Percentiles rank a stretch among this genome's conserved stretches.
Evolutionary conservation across 148 eudicot species (phyloP).

Genomic region (Silene conica): DNA sequence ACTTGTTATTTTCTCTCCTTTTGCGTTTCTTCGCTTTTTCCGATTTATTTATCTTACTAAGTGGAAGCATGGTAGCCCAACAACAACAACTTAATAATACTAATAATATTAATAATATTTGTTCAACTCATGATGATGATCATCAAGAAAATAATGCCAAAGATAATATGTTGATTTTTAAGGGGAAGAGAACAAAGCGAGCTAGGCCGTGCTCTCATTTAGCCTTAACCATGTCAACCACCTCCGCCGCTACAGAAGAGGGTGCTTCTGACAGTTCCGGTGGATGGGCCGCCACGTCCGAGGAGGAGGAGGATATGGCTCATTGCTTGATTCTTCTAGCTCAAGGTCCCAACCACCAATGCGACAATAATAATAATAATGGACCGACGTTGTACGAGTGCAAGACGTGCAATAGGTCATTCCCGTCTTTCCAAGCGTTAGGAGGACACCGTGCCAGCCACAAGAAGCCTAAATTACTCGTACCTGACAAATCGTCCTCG

Average conservation of each 20-base stretch:
- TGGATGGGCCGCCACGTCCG: constrained; percentile 1
- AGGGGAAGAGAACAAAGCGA: constrained; percentile 70
- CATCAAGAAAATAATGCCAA: neutral
- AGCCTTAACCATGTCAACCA: constrained; percentile 29
- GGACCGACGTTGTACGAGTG: constrained; percentile 38
- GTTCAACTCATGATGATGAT: constrained; percentile 3
- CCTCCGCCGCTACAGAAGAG: constrained; percentile 26
- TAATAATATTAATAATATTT: neutral
- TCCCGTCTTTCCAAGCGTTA: constrained; percentile 51
- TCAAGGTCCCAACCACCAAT: constrained; percentile 45
- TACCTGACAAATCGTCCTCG: neutral
- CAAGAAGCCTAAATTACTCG: constrained; percentile 35
- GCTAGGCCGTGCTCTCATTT: constrained; percentile 46
- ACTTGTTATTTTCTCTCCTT: neutral
- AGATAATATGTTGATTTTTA: constrained; percentile 27
- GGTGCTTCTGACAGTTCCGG: constrained; percentile 10
- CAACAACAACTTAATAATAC: no score
- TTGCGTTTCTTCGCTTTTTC: neutral
- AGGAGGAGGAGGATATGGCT: constrained; percentile 73
- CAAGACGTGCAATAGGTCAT: constrained; percentile 45
- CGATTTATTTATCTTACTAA: no score
- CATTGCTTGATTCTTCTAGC: constrained; percentile 75
- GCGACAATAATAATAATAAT: neutral
- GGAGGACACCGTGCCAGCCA: constrained; percentile 65
- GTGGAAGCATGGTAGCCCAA: constrained; percentile 23